Evolutionary conservation across 1,284 basidiomycete genomes (phyloP).

Genomic region (Ustilago loliicola): DNA sequence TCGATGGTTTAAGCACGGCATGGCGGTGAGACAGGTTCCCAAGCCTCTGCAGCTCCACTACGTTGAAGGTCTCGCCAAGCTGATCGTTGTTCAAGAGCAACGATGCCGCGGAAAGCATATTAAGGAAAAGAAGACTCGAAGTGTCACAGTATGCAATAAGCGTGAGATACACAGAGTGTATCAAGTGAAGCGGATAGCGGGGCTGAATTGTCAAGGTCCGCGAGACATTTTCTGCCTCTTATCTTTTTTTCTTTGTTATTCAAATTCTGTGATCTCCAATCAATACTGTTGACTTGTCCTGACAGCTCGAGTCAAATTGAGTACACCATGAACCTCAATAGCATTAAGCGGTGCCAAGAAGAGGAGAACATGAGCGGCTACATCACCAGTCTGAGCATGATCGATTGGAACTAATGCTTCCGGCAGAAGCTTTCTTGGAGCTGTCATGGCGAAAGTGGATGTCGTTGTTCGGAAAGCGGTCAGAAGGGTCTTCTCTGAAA

Average conservation of each 20-base stretch:
- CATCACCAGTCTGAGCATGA: neutral
- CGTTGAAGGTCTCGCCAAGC: constrained; percentile 10
- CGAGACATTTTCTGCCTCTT: constrained; percentile 16
- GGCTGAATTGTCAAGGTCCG: constrained; percentile 23
- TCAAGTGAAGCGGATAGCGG: constrained; percentile 18
- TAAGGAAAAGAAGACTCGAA: neutral
- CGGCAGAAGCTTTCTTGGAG: neutral
- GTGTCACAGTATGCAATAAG: neutral
- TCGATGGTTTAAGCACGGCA: neutral
- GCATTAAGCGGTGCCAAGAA: neutral
- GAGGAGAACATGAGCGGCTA: neutral
- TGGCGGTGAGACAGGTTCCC: constrained; percentile 12
- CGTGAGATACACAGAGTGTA: neutral
- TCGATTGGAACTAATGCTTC: neutral
- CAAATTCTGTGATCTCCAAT: too few species aligned
- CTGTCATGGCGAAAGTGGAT: neutral
- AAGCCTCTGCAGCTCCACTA: constrained; percentile 11
- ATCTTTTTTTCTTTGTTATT: neutral
- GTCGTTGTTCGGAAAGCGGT: neutral
- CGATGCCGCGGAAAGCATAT: neutral
- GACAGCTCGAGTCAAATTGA: neutral
- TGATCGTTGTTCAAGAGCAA: neutral
- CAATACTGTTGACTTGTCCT: too few species aligned
- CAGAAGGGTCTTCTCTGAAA: neutral
- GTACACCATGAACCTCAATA: neutral